These are phyloP conservation scores for Leccinum uliginosum DNA, from an alignment of 768 basidiomycete genomes.

Conservation along the genomic window DNA sequence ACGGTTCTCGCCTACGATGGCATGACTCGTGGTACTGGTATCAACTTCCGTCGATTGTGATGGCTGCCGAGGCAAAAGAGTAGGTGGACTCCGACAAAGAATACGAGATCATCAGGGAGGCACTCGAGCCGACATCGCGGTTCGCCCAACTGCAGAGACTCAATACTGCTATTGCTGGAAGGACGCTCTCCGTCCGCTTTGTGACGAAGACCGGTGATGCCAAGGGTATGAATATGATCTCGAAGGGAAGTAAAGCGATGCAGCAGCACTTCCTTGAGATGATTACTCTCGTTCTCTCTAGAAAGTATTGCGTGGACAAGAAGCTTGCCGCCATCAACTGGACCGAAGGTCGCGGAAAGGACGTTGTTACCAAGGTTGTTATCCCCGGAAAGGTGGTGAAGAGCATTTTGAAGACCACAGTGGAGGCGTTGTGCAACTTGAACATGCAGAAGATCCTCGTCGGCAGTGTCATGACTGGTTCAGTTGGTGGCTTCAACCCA, in stretches of 20 bases:
- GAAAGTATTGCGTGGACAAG: constrained; percentile 99
- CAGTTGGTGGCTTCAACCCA: constrained; percentile 97
- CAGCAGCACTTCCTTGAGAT: constrained; percentile 82
- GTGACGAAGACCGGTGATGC: constrained; percentile 95
- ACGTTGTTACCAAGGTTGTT: constrained; percentile 93
- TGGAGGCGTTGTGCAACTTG: constrained; percentile 81
- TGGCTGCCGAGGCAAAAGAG: constrained; percentile 78
- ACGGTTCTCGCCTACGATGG: constrained; percentile 92
- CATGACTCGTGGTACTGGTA: constrained; percentile 97
- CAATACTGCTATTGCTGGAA: constrained; percentile 88
- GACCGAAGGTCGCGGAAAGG: constrained; percentile 99
- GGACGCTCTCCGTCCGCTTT: constrained; percentile 91
- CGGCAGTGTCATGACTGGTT: constrained; percentile 97
- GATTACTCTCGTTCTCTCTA: constrained; percentile 87
- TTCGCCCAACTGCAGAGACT: constrained; percentile 84
- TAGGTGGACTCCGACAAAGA: constrained; percentile 89
- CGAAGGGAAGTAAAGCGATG: constrained; percentile 87
- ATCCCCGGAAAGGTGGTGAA: constrained; percentile 86
- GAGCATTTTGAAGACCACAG: constrained; percentile 92
- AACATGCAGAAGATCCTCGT: constrained; percentile 97
- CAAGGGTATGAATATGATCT: constrained; percentile 99
- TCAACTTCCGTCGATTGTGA: constrained; percentile 83
- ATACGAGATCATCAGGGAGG: constrained; percentile 65
- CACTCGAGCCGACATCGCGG: constrained; percentile 92
- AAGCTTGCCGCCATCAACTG: constrained; percentile 99